Base-by-base conservation (phyloP, 1,284 basidiomycete species). In the Papiliotrema flavescens region DNA sequence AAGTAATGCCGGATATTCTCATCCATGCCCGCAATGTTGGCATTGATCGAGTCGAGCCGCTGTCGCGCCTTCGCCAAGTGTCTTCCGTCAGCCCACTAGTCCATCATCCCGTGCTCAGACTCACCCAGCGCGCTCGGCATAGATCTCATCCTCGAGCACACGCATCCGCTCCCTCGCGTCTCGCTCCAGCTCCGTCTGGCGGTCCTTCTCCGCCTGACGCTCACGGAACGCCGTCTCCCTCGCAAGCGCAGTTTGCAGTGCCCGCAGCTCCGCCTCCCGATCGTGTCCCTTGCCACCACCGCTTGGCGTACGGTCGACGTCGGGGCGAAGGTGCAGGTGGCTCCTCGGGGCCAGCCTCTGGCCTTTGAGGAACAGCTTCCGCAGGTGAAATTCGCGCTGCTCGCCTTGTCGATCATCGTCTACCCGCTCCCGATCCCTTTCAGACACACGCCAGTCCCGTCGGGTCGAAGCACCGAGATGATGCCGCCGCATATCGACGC, bases 291-390 rank as follows among this genome's bases (percentile, higher is more conserved):
- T 23, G 23, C 32, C 28, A 19, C 45, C 26, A 17, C 48, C 47
- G 34, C 36, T 53, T 17, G 43, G 3, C 22, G 15, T 22, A 14
- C 41, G n/a, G 15, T 49, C 32, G 22, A 36, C 15, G 23, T 40
- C 41, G n/a, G 35, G 36, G 5, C 35, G 44, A 17, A 13, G 8
- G 17, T 37, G 17, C 15, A 22, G 24, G 11, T 32, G 28, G 11
- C 28, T 32, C 23, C 43, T 35, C 15, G 45, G 26, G 40, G 24
- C 26, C 2, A 42, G 28, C 32, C 39, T 45, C 45, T 63, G 61
- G 19, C 66, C 66, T 47, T 69, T 69, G 26, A 67, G 49, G 50
- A 69, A 69, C 17, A 69, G 55, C 42, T 59, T 65, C 28, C 60
- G 61, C 19, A 67, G 44, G 42, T 64, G 60, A 45, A 62, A 61